Percentiles rank a stretch among this genome's conserved stretches.
Evolutionary conservation across 2,329 filamentous ascomycete genomes (phyloP).

Genomic region (Nothomitra cinnamomea): DNA sequence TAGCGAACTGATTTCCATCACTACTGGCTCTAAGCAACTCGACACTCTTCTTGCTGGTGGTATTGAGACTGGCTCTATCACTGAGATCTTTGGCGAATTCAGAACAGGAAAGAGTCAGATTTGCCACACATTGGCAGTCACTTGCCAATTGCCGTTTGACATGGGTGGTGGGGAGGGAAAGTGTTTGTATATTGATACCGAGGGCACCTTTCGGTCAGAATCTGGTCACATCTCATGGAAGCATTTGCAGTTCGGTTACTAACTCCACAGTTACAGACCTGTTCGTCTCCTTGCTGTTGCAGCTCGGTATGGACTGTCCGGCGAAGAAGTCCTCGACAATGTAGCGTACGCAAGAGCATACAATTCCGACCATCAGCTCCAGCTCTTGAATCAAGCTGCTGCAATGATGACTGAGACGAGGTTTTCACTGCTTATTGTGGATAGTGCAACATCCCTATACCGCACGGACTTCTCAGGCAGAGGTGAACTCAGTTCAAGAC

Average conservation of each 20-base stretch:
- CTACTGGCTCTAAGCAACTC: conserved; percentile 91
- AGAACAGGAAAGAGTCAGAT: conserved; percentile 97
- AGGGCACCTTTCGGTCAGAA: conserved; percentile 62
- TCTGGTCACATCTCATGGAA: too few relatives aligned
- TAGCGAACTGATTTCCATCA: conserved; percentile 94
- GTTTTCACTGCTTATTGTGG: conserved; percentile 88
- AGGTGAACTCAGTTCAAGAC: conserved; percentile 85
- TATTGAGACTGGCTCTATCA: conserved; percentile 92
- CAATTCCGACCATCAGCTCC: conserved; percentile 94
- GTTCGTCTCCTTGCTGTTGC: conserved; percentile 83
- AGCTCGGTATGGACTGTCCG: conserved; percentile 82
- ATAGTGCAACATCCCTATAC: conserved; percentile 90
- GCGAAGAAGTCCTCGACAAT: conserved; percentile 95
- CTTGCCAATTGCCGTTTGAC: conserved; percentile 92
- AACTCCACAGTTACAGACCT: conserved; percentile 32
- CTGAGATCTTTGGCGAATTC: conserved; percentile 96
- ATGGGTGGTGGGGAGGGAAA: conserved; percentile 98
- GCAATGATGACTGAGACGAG: conserved; percentile 99
- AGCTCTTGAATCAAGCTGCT: conserved; percentile 84
- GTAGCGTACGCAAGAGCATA: conserved; percentile 96
- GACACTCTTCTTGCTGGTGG: conserved; percentile 90
- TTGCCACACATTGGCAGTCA: conserved; percentile 95
- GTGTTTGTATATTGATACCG: conserved; percentile 95
- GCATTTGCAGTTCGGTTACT: too few relatives aligned
- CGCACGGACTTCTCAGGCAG: conserved; percentile 94